Base-by-base conservation (phyloP, 495 filamentous ascomycete genomes). In the Penicillium roqueforti region DNA sequence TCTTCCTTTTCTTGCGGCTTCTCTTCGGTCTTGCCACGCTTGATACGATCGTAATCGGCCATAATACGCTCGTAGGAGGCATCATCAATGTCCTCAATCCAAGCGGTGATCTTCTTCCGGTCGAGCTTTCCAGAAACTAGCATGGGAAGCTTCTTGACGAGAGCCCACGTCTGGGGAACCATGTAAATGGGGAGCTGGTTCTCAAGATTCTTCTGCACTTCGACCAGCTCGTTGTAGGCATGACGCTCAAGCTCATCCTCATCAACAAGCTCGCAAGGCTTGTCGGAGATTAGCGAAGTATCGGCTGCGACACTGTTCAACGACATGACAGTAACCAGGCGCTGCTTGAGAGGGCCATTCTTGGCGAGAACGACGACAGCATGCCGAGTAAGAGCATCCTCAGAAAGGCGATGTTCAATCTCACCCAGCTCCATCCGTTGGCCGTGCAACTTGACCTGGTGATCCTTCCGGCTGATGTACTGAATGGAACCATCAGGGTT, bases 391-490 rank as follows among this genome's bases (percentile, higher is more conserved):
- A 47, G 63, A 8, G 53, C 9, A 47, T 71, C 60, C 18, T 66
- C 65, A 37, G 63, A 56, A 4, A 78, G 58, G 26, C 74, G 67
- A 64, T 71, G 67, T 26, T 77, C 74, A 20, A 76, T 76, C 41
- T 77, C 74, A 16, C 77, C 80, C 6, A 87, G 69, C 57, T 88
- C 85, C 62, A 88, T 81, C 13, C 85, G 74, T 54, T 87, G 84
- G 5, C 85, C 85, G n/a, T 80, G 76, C 0, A 88, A 63, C 59
- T 88, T 88, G 22, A 86, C 81, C 58, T 87, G 83, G 45, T 81
- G 75, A 49, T 88, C 85, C 48, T 83, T 82, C 5, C 85, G 78
- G 28, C 83, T 83, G 13, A 87, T 64, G 53, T 71, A 79, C 28
- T 67, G 60, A 20, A 85, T 65, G 1, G 72, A 74, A 2, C 82